These are phyloP conservation scores for Coniochaeta prunicola DNA, from an alignment of 2,329 filamentous ascomycete species.

Conservation along the genomic window DNA sequence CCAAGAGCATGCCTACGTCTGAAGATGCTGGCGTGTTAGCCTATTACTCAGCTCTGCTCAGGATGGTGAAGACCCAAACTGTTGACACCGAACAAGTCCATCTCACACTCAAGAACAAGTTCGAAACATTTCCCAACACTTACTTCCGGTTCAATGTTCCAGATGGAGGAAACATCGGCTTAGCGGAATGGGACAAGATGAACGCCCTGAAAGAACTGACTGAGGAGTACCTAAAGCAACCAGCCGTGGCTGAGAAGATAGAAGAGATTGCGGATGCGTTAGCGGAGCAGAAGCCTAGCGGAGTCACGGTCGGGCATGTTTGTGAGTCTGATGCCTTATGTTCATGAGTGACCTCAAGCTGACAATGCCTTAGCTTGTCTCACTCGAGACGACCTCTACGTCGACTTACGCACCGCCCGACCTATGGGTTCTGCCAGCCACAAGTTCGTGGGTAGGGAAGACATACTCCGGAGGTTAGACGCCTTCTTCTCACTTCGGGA, in stretches of 20 bases:
- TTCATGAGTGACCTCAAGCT: background rate
- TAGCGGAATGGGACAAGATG: conserved; percentile 20
- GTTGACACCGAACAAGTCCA: conserved; percentile 16
- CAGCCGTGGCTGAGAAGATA: conserved; percentile 9
- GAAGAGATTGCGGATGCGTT: conserved; percentile 14
- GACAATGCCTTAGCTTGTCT: background rate
- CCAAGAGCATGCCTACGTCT: background rate
- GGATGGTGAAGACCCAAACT: conserved; percentile 11
- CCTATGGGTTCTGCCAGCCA: conserved; percentile 7
- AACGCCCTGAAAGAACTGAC: conserved; percentile 14
- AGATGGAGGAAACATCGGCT: conserved; percentile 9
- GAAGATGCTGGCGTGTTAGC: conserved; percentile 1
- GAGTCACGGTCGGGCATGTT: conserved; percentile 12
- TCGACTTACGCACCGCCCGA: background rate
- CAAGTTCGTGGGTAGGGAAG: conserved; percentile 19
- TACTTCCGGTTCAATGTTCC: conserved; percentile 23
- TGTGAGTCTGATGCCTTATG: conserved; percentile 10
- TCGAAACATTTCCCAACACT: conserved; percentile 9
- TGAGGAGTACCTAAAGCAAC: conserved; percentile 11
- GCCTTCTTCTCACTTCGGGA: conserved; percentile 7
- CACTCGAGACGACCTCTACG: background rate
- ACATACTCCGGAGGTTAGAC: conserved; percentile 14
- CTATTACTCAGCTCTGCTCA: conserved; percentile 3
- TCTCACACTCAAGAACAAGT: conserved; percentile 5
- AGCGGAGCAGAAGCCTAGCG: conserved; percentile 4